Base-by-base conservation (phyloP, 2,329 filamentous ascomycete species). In the Aspergillus fumigatiaffinis region DNA sequence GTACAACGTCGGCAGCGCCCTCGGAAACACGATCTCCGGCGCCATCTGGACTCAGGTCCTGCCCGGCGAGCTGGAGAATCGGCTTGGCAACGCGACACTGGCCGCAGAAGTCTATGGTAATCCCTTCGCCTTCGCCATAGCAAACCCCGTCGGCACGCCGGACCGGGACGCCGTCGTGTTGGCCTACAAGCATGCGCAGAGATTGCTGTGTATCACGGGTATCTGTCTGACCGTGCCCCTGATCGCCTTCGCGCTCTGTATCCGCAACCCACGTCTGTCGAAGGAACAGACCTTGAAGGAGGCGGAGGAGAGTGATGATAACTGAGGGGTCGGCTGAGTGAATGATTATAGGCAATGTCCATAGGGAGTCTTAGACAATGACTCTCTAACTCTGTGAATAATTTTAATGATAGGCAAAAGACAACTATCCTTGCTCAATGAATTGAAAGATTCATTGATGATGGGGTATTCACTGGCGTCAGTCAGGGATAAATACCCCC, bases 41-140 rank as follows among this genome's bases (percentile, higher is more conserved):
- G 82, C 83, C 21, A 80, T 88, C 59, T 87, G 84, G 84, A 82
- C 81, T 0, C 83, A 87, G 65, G 72, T 80, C 2, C 74, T 87
- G 48, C 83, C 82, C 1, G 56, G 58, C 0, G 67, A 77, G 44
- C 78, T 88, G 2, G 63, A 64, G 5, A 54, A 64, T 3, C 67
- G 70, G 4, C 67, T 77, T 12, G 71, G 69, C 26, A 79, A 80
- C 51, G 63, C 66, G 48, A 76, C 66, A 47, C 71, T 70, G 60
- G 81, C 79, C 0, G 61, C 68, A 0, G 35, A 66, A 2, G 74
- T 76, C 41, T 82, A 75, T 71, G 75, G 60, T 1, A 58, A 73
- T 28, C 81, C 80, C 0, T 74, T 82, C 50, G 57, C 56, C 0
- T 74, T 76, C 41, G 67, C 71, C 1, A 46, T 53, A 0, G 59